Evolutionary conservation across 2,329 filamentous ascomycete genomes (phyloP).

Genomic region (Paecilomyces variotii): DNA sequence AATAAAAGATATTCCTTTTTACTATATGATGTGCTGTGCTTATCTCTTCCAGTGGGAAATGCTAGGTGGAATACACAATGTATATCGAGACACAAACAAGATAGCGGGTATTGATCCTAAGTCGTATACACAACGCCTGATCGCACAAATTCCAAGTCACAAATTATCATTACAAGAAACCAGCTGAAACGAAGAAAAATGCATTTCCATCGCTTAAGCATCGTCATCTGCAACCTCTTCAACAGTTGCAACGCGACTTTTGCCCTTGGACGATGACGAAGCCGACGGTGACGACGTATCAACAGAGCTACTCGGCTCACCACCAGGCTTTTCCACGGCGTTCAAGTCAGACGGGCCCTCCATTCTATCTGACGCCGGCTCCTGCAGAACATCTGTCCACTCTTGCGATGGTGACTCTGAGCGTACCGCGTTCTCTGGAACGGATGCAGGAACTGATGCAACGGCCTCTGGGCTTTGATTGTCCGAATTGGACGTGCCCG

Average conservation of each 20-base stretch:
- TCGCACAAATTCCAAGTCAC: not conserved
- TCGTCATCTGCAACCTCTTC: slow-evolving; percentile 28
- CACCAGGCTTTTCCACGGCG: slow-evolving; percentile 1
- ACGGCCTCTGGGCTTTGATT: not conserved
- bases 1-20: not conserved
- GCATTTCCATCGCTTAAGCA: not conserved
- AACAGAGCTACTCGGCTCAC: not conserved
- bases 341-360: not conserved
- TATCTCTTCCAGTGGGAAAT: not conserved
- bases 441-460: not conserved
- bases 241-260: slow-evolving; percentile 25
- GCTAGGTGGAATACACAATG: not conserved
- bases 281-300: slow-evolving; percentile 5
- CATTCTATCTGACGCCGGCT: slow-evolving; percentile 7
- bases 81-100: not conserved
- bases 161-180: not conserved
- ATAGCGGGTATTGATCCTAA: not conserved
- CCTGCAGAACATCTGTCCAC: slow-evolving; percentile 20
- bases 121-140: not conserved
- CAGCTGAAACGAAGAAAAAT: not conserved
- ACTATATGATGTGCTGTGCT: not conserved
- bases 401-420: slow-evolving; percentile 18
- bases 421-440: not conserved
- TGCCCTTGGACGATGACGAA: slow-evolving; percentile 23
- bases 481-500: not conserved